Evolutionary conservation across 2,329 filamentous ascomycete species (phyloP), one percentile per base, ranked within the genome.

Genomic region (Aspergillus costaricaensis): DNA sequence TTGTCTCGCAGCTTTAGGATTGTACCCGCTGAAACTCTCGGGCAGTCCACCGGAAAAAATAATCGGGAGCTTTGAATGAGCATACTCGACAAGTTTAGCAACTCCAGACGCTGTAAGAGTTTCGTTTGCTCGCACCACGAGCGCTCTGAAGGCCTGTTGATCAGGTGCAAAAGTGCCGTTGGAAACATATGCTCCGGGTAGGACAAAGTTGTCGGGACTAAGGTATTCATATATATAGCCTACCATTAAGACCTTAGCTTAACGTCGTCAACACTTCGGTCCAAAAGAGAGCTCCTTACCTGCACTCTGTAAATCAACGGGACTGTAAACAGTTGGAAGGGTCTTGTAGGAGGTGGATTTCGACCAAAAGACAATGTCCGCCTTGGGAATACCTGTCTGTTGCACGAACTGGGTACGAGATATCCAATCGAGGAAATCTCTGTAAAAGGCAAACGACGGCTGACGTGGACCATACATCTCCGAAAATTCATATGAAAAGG

Each of bases 161-260:
- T 74, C 60, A 0, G 79, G 76, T 0, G 76, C 80, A 2, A 84
- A 71, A 3, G 73, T 59, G 0, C 68, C 69, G 30, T 77, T 60
- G 3, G 58, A 36, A 0, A 83, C 79, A 2, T 64, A 60, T 0
- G 80, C 80, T 9, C 74, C 60, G 0, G 75, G 70, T 0, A 79
- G 73, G 1, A 57, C 68, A 27, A 84, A 76, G 55, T 82, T 82
- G 15, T 79, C 77, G 0, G 81, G 77, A 2, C 72, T 74, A 0
- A 83, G 68, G 59, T 83, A 83, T 12, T 77, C 76, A 60, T 81
- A 81, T 0, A 76, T 72, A 58, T 74, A 80, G 0, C 78, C 77
- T 73, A 55, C 30, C 1, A 32, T 14, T 4, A 3, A 30, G 2
- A 19, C 15, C 27, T 15, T 17, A 25, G 17, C 30, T 57, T 30